phyloP scores from a whole-genome alignment of 768 basidiomycete genomes.

The Russula griseocarnosa region DNA sequence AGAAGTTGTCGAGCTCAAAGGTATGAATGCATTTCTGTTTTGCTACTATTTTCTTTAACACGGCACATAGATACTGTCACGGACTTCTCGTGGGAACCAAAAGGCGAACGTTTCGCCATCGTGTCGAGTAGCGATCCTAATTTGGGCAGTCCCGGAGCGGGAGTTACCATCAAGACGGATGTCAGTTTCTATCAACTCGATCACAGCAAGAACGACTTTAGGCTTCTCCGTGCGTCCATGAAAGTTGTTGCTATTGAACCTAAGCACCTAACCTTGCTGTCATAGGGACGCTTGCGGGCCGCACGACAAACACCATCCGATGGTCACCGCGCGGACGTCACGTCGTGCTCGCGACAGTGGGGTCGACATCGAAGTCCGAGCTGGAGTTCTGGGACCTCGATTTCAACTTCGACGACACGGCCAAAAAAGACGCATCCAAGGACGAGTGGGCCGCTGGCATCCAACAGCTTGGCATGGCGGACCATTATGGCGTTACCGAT shows the following conservation, averaged over 20 bases:
- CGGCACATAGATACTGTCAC: conserved; percentile 65
- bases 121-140: conserved; percentile 94
- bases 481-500: conserved; percentile 97
- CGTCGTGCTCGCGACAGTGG: conserved; percentile 93
- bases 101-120: conserved; percentile 90
- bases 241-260: neutral
- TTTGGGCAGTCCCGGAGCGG: conserved; percentile 82
- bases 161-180: conserved; percentile 93
- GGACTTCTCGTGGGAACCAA: conserved; percentile 99
- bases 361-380: conserved; percentile 92
- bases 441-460: conserved; percentile 86
- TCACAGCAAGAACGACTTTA: conserved; percentile 90
- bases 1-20: conserved; percentile 96
- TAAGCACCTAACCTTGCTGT: conserved; percentile 10
- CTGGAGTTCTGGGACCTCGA: conserved; percentile 99
- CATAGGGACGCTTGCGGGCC: conserved; percentile 67
- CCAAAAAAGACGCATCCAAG: conserved; percentile 43
- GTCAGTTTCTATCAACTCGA: conserved; percentile 96
- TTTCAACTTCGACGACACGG: conserved; percentile 64
- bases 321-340: conserved; percentile 98
- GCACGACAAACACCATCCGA: conserved; percentile 89
- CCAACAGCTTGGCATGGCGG: conserved; percentile 77
- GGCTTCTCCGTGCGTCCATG: conserved; percentile 62
- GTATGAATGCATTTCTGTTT: conserved; percentile 38
- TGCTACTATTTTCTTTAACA: conserved; percentile 34